phyloP scores from a whole-genome alignment of 305 asterid species.

The Plantago coronopus region DNA sequence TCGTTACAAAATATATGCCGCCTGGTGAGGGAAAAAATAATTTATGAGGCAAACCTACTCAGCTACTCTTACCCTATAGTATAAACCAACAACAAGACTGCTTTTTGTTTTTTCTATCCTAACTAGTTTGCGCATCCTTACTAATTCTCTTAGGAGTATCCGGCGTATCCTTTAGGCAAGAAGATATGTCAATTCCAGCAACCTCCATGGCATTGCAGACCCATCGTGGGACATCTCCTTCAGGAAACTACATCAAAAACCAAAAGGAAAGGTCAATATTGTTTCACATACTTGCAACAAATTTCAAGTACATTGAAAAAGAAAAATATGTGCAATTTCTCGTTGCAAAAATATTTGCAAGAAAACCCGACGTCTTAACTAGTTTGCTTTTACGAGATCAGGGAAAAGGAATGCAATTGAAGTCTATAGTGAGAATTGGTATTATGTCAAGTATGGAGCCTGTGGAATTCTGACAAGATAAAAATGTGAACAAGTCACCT shows the following conservation, averaged over 20 bases:
- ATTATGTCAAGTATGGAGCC: background rate
- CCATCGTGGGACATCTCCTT: conserved; percentile 88
- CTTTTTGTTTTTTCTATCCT: no score
- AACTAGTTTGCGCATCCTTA: no score
- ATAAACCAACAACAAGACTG: no score
- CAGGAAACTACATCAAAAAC: conserved; percentile 60
- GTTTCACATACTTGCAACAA: background rate
- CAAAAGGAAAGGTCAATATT: background rate
- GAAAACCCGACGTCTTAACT: background rate
- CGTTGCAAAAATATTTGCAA: no score
- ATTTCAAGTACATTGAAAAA: background rate
- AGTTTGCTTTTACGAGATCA: background rate
- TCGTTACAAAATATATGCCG: conserved; percentile 32
- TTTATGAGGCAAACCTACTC: background rate
- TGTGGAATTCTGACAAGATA: background rate
- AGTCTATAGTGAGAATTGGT: background rate
- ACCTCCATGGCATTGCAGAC: conserved; percentile 99
- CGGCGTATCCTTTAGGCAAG: no score
- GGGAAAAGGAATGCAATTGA: background rate
- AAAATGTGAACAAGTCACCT: background rate
- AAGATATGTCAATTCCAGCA: conserved; percentile 84
- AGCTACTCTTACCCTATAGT: no score
- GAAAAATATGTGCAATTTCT: background rate
- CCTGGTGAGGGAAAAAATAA: background rate
- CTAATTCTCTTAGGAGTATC: no score